Base-by-base conservation (phyloP, 192 early-diverging fungal species). In the Coemansia sp. region DNA sequence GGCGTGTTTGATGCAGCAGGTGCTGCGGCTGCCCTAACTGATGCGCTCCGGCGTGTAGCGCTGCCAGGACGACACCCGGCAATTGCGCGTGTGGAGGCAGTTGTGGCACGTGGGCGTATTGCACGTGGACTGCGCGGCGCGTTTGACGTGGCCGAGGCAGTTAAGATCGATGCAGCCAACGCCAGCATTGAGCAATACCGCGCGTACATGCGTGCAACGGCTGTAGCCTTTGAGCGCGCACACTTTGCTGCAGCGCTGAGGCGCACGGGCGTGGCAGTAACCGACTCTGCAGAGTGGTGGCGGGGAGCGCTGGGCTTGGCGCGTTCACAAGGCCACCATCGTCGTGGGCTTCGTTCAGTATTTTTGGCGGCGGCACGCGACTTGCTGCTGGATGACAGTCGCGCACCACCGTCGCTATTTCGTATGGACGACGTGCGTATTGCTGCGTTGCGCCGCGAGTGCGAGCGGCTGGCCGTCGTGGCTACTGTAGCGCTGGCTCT, bases 131-230 rank as follows among this genome's bases (percentile, higher is more conserved):
- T 96, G 64, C 79, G 86, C 17, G 76, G 82, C 46, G 92, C 89
- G 54, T 94, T 93, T 74, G 88, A 92, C 36, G 70, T 73, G 42
- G 64, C 73, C 17, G 79, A 82, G 58, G 65, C 63, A 76, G 91
- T 63, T 68, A 92, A 59, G 90, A 95, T 82, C 50, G 75, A 82
- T 57, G 59, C 71, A 0, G 79, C 79, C 57, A 91, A 91, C 64
- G 83, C 85, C 61, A 86, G 88, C 74, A 78, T 91, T 20, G 82
- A 85, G 55, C 70, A 86, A 64, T 84, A 90, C 54, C 78, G 88
- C 64, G 88, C 86, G 25, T 88, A 85, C 77, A 87, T 91, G 64
- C 75, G 89, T 22, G 82, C 87, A 55, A 85, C 89, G 19, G 86
- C 90, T 14, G 76, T 84, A 4, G 82, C 86, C 6, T 91, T 86